Percentiles rank a stretch among this genome's conserved stretches.
These are phyloP conservation scores for Hypoxylon sp. DNA, from an alignment of 2,329 filamentous ascomycete species.

Conservation along the genomic window DNA sequence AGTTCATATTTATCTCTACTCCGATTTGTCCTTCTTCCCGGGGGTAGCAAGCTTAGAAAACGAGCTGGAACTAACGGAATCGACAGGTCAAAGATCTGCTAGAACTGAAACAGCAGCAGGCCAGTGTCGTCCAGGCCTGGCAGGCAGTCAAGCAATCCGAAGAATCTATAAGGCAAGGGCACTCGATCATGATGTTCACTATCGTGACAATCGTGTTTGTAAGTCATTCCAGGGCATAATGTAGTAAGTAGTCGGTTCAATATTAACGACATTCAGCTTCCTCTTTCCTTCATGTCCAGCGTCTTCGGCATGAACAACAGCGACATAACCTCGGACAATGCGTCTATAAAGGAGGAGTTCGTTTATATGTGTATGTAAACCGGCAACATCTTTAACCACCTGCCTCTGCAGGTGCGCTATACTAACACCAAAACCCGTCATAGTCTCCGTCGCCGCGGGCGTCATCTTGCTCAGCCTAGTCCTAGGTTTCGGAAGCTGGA, in stretches of 20 bases:
- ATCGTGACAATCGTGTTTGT: constrained; percentile 57
- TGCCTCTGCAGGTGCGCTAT: background rate
- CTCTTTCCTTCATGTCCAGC: constrained; percentile 50
- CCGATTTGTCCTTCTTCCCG: background rate
- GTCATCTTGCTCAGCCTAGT: constrained; percentile 40
- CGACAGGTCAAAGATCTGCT: constrained; percentile 52
- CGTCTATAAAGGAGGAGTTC: constrained; percentile 22
- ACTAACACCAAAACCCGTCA: constrained; percentile 4
- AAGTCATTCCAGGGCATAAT: constrained; percentile 35
- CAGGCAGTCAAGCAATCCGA: constrained; percentile 50
- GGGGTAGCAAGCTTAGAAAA: background rate
- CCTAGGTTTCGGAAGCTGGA: constrained; percentile 36
- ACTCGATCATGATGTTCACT: constrained; percentile 56
- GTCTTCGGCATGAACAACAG: constrained; percentile 52
- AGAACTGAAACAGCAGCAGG: constrained; percentile 56
- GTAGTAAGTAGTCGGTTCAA: background rate
- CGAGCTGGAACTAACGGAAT: constrained; percentile 1
- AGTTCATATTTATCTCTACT: background rate
- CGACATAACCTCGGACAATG: constrained; percentile 26
- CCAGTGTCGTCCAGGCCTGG: constrained; percentile 54
- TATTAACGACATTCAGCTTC: constrained; percentile 39
- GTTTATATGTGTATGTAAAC: constrained; percentile 40
- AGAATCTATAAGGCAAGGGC: constrained; percentile 52
- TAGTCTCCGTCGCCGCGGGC: constrained; percentile 40
- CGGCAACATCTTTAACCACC: too few relatives aligned